Evolutionary conservation across 2,329 filamentous ascomycete genomes (phyloP).

Genomic region (Neodidymelliopsis sp.): DNA sequence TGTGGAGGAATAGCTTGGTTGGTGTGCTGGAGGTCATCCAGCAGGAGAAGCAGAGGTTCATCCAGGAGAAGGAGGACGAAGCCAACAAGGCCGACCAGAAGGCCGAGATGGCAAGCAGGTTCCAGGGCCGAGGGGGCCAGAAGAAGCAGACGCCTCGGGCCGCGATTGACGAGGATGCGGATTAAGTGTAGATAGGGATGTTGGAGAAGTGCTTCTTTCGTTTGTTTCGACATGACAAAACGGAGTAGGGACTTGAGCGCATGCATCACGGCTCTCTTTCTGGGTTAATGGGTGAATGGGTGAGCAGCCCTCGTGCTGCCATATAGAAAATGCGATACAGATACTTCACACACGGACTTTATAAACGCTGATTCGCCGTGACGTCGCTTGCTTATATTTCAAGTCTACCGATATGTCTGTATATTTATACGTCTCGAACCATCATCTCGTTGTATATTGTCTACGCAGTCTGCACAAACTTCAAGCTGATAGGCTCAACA

Average conservation of each 20-base stretch:
- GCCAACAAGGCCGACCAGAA: constrained; percentile 75
- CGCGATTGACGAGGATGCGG: constrained; percentile 46
- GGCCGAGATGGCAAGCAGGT: constrained; percentile 50
- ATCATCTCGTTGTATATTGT: background rate
- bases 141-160: constrained; percentile 40
- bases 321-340: constrained; percentile 43
- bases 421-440: background rate
- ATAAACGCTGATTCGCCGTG: background rate
- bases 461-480: constrained; percentile 37
- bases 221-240: constrained; percentile 31
- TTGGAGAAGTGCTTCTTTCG: constrained; percentile 24
- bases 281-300: constrained; percentile 35
- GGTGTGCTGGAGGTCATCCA: constrained; percentile 80
- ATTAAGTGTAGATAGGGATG: constrained; percentile 32
- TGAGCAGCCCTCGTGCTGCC: constrained; percentile 40
- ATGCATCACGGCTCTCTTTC: constrained; percentile 42
- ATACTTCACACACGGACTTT: constrained; percentile 19
- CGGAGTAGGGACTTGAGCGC: constrained; percentile 33
- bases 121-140: constrained; percentile 31
- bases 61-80: constrained; percentile 80
- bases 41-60: constrained; percentile 80
- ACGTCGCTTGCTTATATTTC: background rate
- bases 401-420: background rate
- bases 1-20: constrained; percentile 84
- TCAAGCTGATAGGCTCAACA: constrained; percentile 41